Percentiles rank a stretch among this genome's conserved stretches.
phyloP scores from a whole-genome alignment of 2,329 filamentous ascomycete species.

The Pyrenophora teres region DNA sequence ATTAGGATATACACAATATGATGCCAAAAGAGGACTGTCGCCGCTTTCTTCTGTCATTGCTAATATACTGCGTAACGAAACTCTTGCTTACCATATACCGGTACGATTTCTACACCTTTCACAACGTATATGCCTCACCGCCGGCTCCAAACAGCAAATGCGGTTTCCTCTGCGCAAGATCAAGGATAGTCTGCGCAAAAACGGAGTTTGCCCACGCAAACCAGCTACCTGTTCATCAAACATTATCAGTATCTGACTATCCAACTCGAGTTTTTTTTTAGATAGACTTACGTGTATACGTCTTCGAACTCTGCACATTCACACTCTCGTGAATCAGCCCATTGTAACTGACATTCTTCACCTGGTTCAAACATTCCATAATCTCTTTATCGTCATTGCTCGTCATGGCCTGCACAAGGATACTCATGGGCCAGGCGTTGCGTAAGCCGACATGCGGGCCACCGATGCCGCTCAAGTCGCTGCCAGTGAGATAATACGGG shows the following conservation, averaged over 20 bases:
- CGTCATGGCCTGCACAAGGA: conserved; percentile 90
- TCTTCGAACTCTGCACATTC: neutral
- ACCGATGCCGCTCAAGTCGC: conserved; percentile 83
- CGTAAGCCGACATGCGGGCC: conserved; percentile 81
- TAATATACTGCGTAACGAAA: neutral
- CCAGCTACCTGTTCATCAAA: conserved; percentile 63
- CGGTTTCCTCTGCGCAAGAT: conserved; percentile 86
- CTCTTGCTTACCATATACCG: neutral
- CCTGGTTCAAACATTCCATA: conserved; percentile 68
- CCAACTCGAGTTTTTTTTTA: too few relatives aligned
- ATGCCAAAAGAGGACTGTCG: too few relatives aligned
- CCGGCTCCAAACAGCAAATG: conserved; percentile 78
- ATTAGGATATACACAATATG: too few relatives aligned
- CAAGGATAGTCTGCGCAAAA: conserved; percentile 88
- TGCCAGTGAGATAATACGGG: conserved; percentile 83
- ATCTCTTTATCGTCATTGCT: conserved; percentile 85
- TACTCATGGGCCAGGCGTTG: conserved; percentile 96
- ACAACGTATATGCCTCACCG: conserved; percentile 47
- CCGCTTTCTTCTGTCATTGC: too few relatives aligned
- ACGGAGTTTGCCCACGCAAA: conserved; percentile 98
- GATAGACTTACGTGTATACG: conserved; percentile 46
- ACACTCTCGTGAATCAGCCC: conserved; percentile 93
- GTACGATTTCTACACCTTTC: neutral
- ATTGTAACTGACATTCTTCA: conserved; percentile 74
- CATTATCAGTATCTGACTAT: too few relatives aligned